These are phyloP conservation scores for Irpex sp. DNA, from an alignment of 1,284 basidiomycete genomes.

Conservation along the genomic window DNA sequence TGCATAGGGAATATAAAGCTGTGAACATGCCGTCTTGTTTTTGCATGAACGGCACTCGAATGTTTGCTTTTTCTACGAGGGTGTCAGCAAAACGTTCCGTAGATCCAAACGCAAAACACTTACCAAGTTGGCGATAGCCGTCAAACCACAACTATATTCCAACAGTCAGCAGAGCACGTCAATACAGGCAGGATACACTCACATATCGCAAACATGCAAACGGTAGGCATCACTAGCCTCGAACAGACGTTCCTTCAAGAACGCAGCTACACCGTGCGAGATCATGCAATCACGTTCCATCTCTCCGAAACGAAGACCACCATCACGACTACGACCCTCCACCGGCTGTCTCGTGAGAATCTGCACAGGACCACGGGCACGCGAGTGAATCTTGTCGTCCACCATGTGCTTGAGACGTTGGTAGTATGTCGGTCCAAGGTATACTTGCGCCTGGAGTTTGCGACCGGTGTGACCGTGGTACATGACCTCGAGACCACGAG, in stretches of 20 bases:
- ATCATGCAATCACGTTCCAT: conserved; percentile 99
- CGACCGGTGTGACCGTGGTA: conserved; percentile 98
- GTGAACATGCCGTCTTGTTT: conserved; percentile 92
- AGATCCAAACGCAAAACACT: conserved; percentile 25
- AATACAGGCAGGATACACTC: conserved; percentile 26
- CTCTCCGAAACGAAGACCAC: conserved; percentile 99
- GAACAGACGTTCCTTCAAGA: conserved; percentile 94
- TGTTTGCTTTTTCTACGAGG: conserved; percentile 75
- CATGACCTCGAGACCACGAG: conserved; percentile 96
- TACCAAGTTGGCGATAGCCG: conserved; percentile 91
- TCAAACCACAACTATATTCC: conserved; percentile 77
- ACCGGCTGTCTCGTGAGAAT: conserved; percentile 98
- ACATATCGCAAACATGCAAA: conserved; percentile 95
- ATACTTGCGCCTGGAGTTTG: conserved; percentile 97
- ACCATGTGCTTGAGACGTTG: conserved; percentile 99
- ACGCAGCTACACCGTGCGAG: conserved; percentile 97
- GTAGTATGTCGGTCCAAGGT: conserved; percentile 98
- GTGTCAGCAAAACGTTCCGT: conserved; percentile 1
- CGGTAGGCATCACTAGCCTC: conserved; percentile 95
- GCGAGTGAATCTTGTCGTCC: conserved; percentile 99
- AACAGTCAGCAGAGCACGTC: conserved; percentile 6
- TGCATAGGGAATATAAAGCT: conserved; percentile 89
- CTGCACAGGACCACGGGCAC: conserved; percentile 95
- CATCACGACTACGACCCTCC: conserved; percentile 98
- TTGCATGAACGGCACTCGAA: conserved; percentile 91